Conservation (phyloP, 345 rosid species). For the Conringia planisiliqua region DNA sequence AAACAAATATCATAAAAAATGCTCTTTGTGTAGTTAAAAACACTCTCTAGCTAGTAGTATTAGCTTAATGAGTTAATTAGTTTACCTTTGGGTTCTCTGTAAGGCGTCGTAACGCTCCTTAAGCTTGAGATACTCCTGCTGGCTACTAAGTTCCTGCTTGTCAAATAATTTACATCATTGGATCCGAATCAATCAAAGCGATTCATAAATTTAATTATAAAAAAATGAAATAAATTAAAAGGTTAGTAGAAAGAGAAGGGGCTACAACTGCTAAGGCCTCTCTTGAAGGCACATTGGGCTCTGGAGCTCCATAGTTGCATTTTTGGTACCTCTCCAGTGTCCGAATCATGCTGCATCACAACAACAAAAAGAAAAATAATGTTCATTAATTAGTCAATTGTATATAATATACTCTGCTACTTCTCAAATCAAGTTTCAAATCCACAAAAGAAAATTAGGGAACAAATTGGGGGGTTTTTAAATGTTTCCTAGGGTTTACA, state of each 20-base stretch:
- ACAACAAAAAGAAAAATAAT: background rate
- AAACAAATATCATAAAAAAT: background rate
- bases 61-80: background rate
- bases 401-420: background rate
- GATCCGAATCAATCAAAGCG: background rate
- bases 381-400: background rate
- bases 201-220: background rate
- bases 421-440: background rate
- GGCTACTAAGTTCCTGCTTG: constrained; percentile 75
- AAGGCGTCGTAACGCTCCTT: constrained; percentile 85
- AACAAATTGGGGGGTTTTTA: background rate
- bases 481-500: background rate
- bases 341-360: constrained; percentile 63
- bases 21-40: background rate
- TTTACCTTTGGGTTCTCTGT: constrained; percentile 78
- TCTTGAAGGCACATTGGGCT: constrained; percentile 68
- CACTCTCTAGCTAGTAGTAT: background rate
- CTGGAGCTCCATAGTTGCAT: constrained; percentile 96
- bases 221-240: background rate
- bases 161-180: background rate
- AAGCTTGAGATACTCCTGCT: constrained; percentile 90
- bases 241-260: background rate
- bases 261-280: constrained; percentile 71
- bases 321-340: constrained; percentile 99
- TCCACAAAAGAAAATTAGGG: background rate